Conservation (phyloP, 192 early-diverging fungal genomes). For the Backusella psychrophila region DNA sequence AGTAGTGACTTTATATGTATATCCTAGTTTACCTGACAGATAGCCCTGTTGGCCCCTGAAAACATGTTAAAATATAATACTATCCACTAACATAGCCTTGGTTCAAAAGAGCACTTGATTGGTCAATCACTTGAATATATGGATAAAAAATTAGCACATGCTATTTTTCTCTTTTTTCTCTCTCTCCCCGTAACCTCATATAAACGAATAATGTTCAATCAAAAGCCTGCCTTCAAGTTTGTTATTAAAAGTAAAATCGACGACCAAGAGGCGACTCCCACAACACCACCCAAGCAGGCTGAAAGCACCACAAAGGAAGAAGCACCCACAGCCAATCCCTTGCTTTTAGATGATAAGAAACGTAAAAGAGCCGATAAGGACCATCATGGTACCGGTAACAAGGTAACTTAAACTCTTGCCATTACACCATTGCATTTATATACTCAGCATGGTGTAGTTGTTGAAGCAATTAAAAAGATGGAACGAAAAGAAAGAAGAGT, state of each 20-base stretch:
- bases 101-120: neutral
- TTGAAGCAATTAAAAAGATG: conserved; percentile 22
- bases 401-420: neutral
- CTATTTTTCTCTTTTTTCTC: neutral
- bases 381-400: neutral
- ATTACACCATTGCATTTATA: neutral
- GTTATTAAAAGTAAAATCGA: conserved; percentile 8
- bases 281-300: neutral
- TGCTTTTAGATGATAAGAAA: conserved; percentile 10
- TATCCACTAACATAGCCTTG: too few species aligned
- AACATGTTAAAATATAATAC: too few species aligned
- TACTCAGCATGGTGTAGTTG: neutral
- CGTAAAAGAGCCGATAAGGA: conserved; percentile 21
- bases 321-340: neutral
- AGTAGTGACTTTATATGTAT: too few species aligned
- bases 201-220: neutral
- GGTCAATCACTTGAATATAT: neutral
- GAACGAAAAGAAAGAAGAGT: conserved; percentile 22
- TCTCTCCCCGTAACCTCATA: neutral
- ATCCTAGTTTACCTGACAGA: too few species aligned
- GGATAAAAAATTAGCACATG: neutral
- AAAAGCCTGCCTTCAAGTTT: conserved; percentile 17
- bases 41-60: too few species aligned
- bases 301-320: neutral
- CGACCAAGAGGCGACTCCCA: neutral